Evolutionary conservation across 352 stramenopile genomes (phyloP), one percentile per base, ranked within the genome.

Genomic region (Globisporangium acanthophoron): DNA sequence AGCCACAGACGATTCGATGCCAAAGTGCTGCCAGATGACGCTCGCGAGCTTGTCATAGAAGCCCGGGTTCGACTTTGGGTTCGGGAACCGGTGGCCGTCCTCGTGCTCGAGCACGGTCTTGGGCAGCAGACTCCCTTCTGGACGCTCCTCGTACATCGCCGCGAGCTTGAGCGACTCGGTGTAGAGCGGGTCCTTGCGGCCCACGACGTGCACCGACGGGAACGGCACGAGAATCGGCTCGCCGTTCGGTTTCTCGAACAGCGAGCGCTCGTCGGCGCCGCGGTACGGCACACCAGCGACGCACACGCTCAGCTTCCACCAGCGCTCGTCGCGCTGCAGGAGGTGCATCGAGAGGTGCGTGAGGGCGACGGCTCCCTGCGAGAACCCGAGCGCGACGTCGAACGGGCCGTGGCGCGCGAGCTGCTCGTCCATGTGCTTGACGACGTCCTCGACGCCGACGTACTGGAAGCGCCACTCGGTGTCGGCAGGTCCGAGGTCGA

Each of bases 311-410:
- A 86, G 63, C 39, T 86, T 85, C 78, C 78, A 88, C 69, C 69
- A 78, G 29, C 59, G 55, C 27, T 71, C 73, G 37, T 65, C 66
- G 43, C 67, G 58, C 41, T 73, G 67, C 31, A 78, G 59, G 50
- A 86, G 87, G 45, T 60, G 70, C 74, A 88, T 88, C 40, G 78
- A 74, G 16, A 92, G 48, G 11, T 79, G 62, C 35, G 78, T 89
- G 7, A 88, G 55, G 63, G 90, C 76, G 24, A 82, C 73, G 3
- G 78, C 74, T 41, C 86, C 86, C 54, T 95, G 86, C 3, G 80
- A 92, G 50, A 95, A 95, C 15, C 81, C 82, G 8, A 92, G 45
- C 18, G 87, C 77, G 52, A 90, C 63, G 53, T 95, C 85, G 39
- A 90, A 87, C 8, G 85, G 79, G 13, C 83, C 85, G 18, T 91